Percentiles rank a stretch among this genome's conserved stretches.
Evolutionary conservation across 2,329 filamentous ascomycete species (phyloP).

Genomic region (Colletotrichum viniferum): DNA sequence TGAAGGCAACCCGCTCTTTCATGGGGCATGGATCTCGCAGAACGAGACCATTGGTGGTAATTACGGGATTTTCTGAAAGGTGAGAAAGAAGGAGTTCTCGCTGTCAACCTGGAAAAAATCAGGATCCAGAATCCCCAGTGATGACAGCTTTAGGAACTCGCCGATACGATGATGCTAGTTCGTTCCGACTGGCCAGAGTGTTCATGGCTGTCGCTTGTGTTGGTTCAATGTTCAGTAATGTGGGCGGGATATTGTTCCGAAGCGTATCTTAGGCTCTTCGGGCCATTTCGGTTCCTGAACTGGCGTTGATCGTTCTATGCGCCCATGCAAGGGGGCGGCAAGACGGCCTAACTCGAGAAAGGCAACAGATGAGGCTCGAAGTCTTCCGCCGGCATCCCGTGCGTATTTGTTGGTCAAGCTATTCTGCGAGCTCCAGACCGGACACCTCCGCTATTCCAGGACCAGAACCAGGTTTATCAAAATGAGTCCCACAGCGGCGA

Average conservation of each 20-base stretch:
- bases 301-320: neutral
- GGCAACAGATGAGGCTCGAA: neutral
- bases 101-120: neutral
- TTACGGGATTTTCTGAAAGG: neutral
- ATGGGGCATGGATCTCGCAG: neutral
- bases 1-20: neutral
- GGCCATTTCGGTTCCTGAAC: neutral
- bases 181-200: neutral
- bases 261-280: neutral
- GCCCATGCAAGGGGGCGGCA: neutral
- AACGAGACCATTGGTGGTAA: neutral
- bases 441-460: neutral
- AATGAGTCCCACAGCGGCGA: neutral
- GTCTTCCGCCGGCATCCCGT: neutral
- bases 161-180: neutral
- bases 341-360: neutral
- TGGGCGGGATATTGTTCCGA: neutral
- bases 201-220: neutral
- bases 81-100: neutral
- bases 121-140: neutral
- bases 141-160: neutral
- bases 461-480: neutral
- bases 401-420: neutral
- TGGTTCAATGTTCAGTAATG: neutral
- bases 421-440: neutral